Base-by-base conservation (phyloP, 768 basidiomycete genomes). In the Suillus ampliporus region DNA sequence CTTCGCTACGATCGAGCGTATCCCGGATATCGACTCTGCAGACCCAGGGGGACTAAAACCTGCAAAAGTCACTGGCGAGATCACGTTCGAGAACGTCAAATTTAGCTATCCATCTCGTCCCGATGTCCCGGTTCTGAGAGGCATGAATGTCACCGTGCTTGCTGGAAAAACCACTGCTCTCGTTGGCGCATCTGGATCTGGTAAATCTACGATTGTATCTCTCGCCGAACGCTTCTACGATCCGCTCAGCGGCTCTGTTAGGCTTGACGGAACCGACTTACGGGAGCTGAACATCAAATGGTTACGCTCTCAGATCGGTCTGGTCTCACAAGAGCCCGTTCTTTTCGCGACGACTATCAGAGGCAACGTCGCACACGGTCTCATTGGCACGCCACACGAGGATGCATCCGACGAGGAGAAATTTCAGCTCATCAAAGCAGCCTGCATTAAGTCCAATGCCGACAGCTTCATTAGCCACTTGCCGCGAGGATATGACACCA, bases 181-280 rank as follows among this genome's bases (percentile, higher is more conserved):
- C 37, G 80, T 80, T 35, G 80, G 80, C 38, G 76, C 79, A 5
- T 74, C 72, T 35, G 80, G 79, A 28, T 77, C 76, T 43, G 79
- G 80, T 11, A 77, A 77, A 56, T 75, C 74, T 17, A 81, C 79
- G 13, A 67, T 84, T 46, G 74, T 84, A 52, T 71, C 77, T 23
- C 75, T 85, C 23, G 77, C 83, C 38, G 84, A 85, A 67, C 74
- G 84, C 5, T 85, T 84, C 73, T 85, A 85, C 71, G 84, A 85
- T 62, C 82, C 84, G 0, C 69, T 80, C 35, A 58, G 64, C 5
- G 84, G 84, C 14, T 46, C 51, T 17, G 77, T 85, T 66, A 71
- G 70, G 57, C 70, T 85, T 26, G 84, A 85, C 60, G 84, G 84
- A 5, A 64, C 72, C 23, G 80, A 85, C 62, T 69, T 84, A 68